phyloP scores from a whole-genome alignment of 2,329 filamentous ascomycete genomes.

The Aotearoamyces nothofagi region DNA sequence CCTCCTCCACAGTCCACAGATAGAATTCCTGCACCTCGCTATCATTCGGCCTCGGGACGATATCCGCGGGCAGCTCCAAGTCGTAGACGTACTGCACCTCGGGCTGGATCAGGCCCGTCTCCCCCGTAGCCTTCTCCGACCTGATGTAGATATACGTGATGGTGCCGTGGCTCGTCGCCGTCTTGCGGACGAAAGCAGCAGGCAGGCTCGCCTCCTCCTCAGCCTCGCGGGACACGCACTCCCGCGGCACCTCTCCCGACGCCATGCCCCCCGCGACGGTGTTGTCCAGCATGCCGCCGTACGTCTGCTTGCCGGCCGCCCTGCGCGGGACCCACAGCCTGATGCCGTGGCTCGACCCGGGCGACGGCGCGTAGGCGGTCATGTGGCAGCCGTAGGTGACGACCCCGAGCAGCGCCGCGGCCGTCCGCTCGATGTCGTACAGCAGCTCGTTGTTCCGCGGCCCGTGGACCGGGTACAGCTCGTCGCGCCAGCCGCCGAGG shows the following conservation, averaged over 20 bases:
- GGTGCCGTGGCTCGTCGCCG: constrained; percentile 45
- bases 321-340: constrained; percentile 77
- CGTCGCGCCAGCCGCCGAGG: constrained; percentile 65
- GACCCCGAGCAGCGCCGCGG: constrained; percentile 58
- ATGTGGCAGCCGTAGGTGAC: constrained; percentile 72
- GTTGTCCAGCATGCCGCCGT: constrained; percentile 85
- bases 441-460: constrained; percentile 43
- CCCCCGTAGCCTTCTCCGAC: constrained; percentile 60
- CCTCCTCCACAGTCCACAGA: constrained; percentile 62
- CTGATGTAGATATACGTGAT: constrained; percentile 80
- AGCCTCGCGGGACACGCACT: constrained; percentile 72
- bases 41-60: constrained; percentile 65
- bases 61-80: constrained; percentile 54
- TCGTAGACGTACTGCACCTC: constrained; percentile 91
- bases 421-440: constrained; percentile 65
- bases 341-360: constrained; percentile 34
- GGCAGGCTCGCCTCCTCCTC: constrained; percentile 79
- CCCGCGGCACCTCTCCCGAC: constrained; percentile 65
- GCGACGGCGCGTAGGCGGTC: constrained; percentile 50
- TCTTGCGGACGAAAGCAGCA: constrained; percentile 47
- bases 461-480: constrained; percentile 66
- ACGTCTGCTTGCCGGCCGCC: constrained; percentile 67
- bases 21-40: constrained; percentile 79
- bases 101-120: constrained; percentile 71
- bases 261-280: constrained; percentile 76